These are phyloP conservation scores for Hysterium pulicare DNA, from an alignment of 2,329 filamentous ascomycete species.

Conservation along the genomic window DNA sequence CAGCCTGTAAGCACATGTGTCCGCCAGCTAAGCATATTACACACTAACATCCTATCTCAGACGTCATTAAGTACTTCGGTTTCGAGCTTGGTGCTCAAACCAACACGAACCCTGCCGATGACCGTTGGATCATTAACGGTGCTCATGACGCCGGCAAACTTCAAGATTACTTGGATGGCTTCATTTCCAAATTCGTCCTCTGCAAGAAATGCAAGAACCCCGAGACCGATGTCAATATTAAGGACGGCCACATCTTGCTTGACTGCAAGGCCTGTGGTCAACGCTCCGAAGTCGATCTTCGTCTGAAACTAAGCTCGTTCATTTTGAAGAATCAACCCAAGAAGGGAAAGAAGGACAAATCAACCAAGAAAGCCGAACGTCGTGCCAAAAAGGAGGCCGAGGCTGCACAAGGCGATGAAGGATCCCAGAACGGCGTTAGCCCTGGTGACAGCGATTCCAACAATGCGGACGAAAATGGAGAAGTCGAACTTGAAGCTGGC, in stretches of 20 bases:
- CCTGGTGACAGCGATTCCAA: conserved; percentile 66
- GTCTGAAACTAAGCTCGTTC: conserved; percentile 94
- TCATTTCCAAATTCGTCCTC: conserved; percentile 97
- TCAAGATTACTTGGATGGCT: conserved; percentile 96
- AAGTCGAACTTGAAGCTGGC: conserved; percentile 64
- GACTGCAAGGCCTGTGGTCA: conserved; percentile 99
- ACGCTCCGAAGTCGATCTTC: conserved; percentile 84
- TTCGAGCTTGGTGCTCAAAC: conserved; percentile 98
- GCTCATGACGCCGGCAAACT: conserved; percentile 93
- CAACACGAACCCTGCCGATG: conserved; percentile 94
- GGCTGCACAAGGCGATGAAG: conserved; percentile 51
- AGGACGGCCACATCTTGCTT: conserved; percentile 84
- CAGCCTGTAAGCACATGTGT: conserved; percentile 58
- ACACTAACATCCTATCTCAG: conserved; percentile 21
- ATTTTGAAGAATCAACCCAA: conserved; percentile 95
- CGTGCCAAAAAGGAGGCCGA: conserved; percentile 76
- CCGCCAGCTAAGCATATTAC: neutral
- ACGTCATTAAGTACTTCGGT: conserved; percentile 99
- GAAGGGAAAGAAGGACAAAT: conserved; percentile 95
- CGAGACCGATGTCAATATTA: conserved; percentile 93
- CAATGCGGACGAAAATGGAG: conserved; percentile 63
- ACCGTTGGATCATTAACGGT: conserved; percentile 99
- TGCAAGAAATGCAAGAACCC: conserved; percentile 99
- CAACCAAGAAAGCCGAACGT: conserved; percentile 81
- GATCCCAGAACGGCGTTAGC: conserved; percentile 54